Evolutionary conservation across 768 basidiomycete species (phyloP).

Genomic region (Phlebiopsis flavidoalba): DNA sequence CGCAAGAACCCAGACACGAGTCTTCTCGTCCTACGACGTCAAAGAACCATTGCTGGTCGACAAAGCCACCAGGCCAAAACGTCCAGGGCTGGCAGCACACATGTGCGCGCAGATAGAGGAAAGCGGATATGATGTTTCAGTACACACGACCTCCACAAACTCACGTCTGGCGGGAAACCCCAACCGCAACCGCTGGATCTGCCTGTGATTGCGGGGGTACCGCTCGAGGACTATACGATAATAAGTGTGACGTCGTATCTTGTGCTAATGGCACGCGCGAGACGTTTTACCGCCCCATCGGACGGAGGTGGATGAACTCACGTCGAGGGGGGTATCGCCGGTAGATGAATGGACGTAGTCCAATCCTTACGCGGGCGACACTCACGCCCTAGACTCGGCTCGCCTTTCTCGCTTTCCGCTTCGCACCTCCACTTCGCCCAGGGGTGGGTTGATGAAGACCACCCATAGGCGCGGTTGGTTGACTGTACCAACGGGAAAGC

Average conservation of each 20-base stretch:
- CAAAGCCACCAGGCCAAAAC: constrained; percentile 73
- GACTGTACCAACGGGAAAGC: constrained; percentile 64
- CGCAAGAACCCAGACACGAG: constrained; percentile 64
- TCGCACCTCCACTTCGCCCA: constrained; percentile 78
- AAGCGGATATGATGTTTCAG: not conserved
- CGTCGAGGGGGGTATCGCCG: constrained; percentile 62
- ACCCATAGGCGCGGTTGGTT: constrained; percentile 68
- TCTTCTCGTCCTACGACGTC: constrained; percentile 62
- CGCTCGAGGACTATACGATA: constrained; percentile 49
- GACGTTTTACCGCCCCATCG: not conserved
- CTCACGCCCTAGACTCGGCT: constrained; percentile 59
- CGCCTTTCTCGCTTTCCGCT: constrained; percentile 62
- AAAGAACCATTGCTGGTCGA: constrained; percentile 77
- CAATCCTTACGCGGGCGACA: constrained; percentile 53
- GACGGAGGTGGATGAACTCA: constrained; percentile 28
- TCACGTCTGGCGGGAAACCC: not conserved
- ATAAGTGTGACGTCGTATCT: not conserved
- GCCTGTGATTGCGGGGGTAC: constrained; percentile 58
- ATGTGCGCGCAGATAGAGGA: constrained; percentile 22
- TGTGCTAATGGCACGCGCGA: not conserved
- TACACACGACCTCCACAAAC: not conserved
- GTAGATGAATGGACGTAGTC: constrained; percentile 72
- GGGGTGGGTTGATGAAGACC: constrained; percentile 72
- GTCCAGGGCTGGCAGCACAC: constrained; percentile 68
- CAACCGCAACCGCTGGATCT: constrained; percentile 48